These are phyloP conservation scores for Microbotryum saponariae DNA, from an alignment of 1,284 basidiomycete genomes.

Conservation along the genomic window DNA sequence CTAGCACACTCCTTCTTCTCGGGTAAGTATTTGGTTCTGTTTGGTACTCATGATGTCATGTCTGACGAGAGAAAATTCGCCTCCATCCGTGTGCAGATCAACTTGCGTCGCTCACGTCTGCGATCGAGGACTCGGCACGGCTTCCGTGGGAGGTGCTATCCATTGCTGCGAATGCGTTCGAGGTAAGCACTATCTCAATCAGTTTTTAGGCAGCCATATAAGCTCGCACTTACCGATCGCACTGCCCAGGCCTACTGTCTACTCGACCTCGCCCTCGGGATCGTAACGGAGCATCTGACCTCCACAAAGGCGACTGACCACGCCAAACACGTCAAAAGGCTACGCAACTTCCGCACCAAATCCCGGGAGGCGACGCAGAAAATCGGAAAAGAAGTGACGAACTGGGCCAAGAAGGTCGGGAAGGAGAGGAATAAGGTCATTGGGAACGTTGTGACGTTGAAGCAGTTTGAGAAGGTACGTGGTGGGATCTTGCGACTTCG, in stretches of 20 bases:
- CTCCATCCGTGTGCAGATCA: conserved; percentile 16
- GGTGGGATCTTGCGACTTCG: background rate
- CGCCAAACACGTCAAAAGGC: conserved; percentile 22
- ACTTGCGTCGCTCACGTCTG: conserved; percentile 17
- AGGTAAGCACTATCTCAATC: conserved; percentile 45
- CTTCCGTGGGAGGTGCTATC: conserved; percentile 56
- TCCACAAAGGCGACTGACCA: conserved; percentile 15
- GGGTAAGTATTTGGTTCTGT: conserved; percentile 41
- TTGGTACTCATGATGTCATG: conserved; percentile 17
- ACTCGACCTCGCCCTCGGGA: conserved; percentile 29
- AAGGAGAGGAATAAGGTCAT: conserved; percentile 24
- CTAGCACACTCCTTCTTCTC: conserved; percentile 56
- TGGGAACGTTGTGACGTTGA: background rate
- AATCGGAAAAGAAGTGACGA: conserved; percentile 15
- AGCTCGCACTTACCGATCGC: background rate
- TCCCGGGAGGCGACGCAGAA: conserved; percentile 14
- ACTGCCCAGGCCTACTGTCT: conserved; percentile 26
- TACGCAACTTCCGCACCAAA: conserved; percentile 17
- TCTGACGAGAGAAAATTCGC: conserved; percentile 34
- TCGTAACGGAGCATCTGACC: conserved; percentile 9
- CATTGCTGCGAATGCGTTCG: conserved; percentile 61
- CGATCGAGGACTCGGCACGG: conserved; percentile 18
- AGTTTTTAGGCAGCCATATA: background rate
- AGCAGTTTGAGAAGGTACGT: conserved; percentile 11
- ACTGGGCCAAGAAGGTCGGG: conserved; percentile 23